phyloP scores from a whole-genome alignment of 2,329 filamentous ascomycete species.

The Trichocomaceae sp. region DNA sequence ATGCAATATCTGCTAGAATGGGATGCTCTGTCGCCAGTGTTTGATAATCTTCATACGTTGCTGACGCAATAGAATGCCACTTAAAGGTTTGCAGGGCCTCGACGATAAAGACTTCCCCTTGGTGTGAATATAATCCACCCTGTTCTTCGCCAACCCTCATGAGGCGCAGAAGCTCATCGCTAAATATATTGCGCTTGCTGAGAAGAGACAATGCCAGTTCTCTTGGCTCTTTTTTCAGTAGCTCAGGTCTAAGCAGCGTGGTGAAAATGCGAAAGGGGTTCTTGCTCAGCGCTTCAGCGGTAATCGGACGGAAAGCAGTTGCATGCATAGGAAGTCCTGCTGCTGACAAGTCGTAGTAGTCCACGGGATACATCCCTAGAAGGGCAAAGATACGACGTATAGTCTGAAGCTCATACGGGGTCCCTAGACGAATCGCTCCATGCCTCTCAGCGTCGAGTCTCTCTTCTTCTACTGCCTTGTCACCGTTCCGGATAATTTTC shows the following conservation, averaged over 20 bases:
- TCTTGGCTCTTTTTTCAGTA: constrained; percentile 22
- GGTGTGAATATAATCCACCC: constrained; percentile 16
- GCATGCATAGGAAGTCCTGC: constrained; percentile 44
- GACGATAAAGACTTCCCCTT: constrained; percentile 30
- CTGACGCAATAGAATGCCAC: constrained; percentile 30
- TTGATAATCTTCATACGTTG: not conserved
- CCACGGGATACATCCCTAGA: constrained; percentile 41
- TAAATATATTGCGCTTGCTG: constrained; percentile 33
- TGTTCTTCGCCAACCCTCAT: constrained; percentile 26
- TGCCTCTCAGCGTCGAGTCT: constrained; percentile 23
- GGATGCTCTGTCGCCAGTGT: not conserved
- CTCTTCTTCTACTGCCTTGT: too few relatives aligned
- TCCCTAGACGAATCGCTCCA: constrained; percentile 42
- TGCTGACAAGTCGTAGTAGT: constrained; percentile 43
- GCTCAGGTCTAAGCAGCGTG: constrained; percentile 30
- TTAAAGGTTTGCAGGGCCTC: constrained; percentile 39
- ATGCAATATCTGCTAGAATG: not conserved
- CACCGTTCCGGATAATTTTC: too few relatives aligned
- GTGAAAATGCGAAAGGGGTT: constrained; percentile 39
- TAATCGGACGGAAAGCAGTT: constrained; percentile 41
- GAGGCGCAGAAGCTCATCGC: constrained; percentile 25
- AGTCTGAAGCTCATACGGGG: constrained; percentile 32
- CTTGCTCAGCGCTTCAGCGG: constrained; percentile 21
- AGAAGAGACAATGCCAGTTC: constrained; percentile 26
- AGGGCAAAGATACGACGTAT: constrained; percentile 37